Base-by-base conservation (phyloP, 768 basidiomycete genomes). In the Clathrus columnatus region DNA sequence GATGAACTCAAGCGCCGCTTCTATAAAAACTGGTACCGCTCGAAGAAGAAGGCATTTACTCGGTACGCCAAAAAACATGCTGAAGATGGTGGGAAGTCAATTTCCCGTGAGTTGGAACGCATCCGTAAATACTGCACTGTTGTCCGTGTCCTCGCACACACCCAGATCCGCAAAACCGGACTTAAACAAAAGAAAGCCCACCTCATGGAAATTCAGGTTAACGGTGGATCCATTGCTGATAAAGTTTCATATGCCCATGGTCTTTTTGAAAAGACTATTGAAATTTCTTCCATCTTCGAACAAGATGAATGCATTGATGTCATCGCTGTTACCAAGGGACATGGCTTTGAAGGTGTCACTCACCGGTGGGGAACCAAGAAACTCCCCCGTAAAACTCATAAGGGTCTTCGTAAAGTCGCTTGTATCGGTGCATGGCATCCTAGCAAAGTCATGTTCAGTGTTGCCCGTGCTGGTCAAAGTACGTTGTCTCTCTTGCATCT, bases 41-140 rank as follows among this genome's bases (percentile, higher is more conserved):
- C 92, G 49, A 99, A 99, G 89, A 98, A 98, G 84, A 99, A 99
- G 85, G 96, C 96, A 41, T 99, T 98, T 84, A 99, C 96, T 67
- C 91, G 92, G 70, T 99, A 99, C 74, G 94, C 96, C 71, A 96
- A 96, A 85, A 98, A 95, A 78, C 87, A 95, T 71, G 88, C 94
- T 57, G 95, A 97, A 71, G 88, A 93, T 67, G 81, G 82, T 62
- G 92, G 91, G 69, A 91, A 92, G 74, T 89, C 90, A 52, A 82
- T 91, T 65, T 78, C 84, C 59, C 91, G 93, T 68, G 96, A 99
- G 72, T 86, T 99, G 65, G 95, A 98, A 79, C 91, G 96, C 65
- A 98, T 99, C 69, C 90, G 92, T 78, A 98, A 98, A 75, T 98
- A 99, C 81, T 98, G 95, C 83, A 93, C 96, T 56, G 94, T 99